Conservation (phyloP, 1,139 yeast genomes). For the Protomyces lactucae-debilis region DNA sequence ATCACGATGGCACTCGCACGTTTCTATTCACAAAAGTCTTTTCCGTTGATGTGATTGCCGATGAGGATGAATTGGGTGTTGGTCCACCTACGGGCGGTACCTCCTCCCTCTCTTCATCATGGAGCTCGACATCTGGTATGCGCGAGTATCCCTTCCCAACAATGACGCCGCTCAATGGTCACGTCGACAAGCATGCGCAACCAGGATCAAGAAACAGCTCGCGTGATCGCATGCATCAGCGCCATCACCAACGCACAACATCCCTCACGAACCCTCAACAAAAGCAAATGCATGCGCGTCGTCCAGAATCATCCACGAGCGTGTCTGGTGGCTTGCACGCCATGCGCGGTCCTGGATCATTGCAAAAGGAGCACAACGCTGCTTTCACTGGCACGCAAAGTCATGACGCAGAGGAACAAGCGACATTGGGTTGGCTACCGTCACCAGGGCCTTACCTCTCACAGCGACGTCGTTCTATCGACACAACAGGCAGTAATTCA, state of each 20-base stretch:
- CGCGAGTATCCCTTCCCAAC: slow-evolving; percentile 22
- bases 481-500: slow-evolving; percentile 19
- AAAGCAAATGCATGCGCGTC: not conserved
- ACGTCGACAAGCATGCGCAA: not conserved
- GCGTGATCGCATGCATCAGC: not conserved
- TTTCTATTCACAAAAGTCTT: slow-evolving; percentile 29
- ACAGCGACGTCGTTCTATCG: slow-evolving; percentile 12
- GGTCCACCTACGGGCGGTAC: not conserved
- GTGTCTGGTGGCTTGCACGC: not conserved
- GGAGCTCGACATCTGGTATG: slow-evolving; percentile 2
- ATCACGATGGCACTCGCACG: slow-evolving; percentile 4
- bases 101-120: slow-evolving; percentile 17
- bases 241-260: not conserved
- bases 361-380: not conserved
- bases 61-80: not conserved
- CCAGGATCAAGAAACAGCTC: not conserved
- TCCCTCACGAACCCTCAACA: not conserved
- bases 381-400: slow-evolving; percentile 2
- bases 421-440: slow-evolving; percentile 13
- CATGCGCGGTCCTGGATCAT: slow-evolving; percentile 1
- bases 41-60: slow-evolving; percentile 6
- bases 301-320: not conserved
- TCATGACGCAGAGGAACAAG: slow-evolving; percentile 2
- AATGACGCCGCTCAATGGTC: slow-evolving; percentile 14
- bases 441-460: slow-evolving; percentile 22